A percentile compares a stretch with the other conserved stretches of the same genome.
Evolutionary conservation across 2,329 filamentous ascomycete species (phyloP).

Genomic region (Phaeosphaeriaceae sp.): DNA sequence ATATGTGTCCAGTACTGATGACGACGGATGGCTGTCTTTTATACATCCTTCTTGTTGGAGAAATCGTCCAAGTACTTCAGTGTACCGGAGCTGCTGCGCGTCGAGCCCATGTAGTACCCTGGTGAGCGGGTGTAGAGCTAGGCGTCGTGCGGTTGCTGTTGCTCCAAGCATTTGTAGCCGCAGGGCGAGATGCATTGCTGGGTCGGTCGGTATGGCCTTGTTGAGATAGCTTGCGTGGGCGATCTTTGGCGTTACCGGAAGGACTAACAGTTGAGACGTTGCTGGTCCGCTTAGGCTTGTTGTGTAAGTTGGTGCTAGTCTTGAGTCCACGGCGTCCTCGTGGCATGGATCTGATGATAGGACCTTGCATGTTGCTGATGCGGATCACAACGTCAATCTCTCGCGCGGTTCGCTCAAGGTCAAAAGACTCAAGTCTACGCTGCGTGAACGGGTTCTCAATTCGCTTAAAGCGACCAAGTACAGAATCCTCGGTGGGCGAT

Average conservation of each 20-base stretch:
- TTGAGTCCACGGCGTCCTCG: conserved; percentile 31
- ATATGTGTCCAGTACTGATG: too few species aligned
- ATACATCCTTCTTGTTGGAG: background rate
- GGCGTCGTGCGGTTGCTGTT: conserved; percentile 31
- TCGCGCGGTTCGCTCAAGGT: conserved; percentile 31
- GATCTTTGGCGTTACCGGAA: conserved; percentile 28
- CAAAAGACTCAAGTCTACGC: conserved; percentile 32
- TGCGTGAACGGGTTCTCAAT: conserved; percentile 39
- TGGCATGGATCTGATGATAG: conserved; percentile 38
- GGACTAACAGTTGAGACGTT: conserved; percentile 22
- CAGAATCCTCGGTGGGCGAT: conserved; percentile 29
- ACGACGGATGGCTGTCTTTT: too few species aligned
- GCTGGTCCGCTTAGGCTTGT: conserved; percentile 37
- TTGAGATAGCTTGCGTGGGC: conserved; percentile 40
- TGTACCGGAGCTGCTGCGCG: conserved; percentile 34
- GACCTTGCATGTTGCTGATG: conserved; percentile 30
- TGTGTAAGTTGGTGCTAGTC: conserved; percentile 19
- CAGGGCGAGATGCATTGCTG: conserved; percentile 29
- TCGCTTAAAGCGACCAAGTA: conserved; percentile 28
- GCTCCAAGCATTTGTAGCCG: conserved; percentile 34
- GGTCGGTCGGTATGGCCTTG: conserved; percentile 35
- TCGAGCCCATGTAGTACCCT: conserved; percentile 31
- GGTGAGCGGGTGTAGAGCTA: conserved; percentile 24
- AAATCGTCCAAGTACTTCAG: conserved; percentile 11
- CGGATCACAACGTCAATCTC: conserved; percentile 38